phyloP scores from a whole-genome alignment of 805 yeast species.

The Myxozyma sirexii region DNA sequence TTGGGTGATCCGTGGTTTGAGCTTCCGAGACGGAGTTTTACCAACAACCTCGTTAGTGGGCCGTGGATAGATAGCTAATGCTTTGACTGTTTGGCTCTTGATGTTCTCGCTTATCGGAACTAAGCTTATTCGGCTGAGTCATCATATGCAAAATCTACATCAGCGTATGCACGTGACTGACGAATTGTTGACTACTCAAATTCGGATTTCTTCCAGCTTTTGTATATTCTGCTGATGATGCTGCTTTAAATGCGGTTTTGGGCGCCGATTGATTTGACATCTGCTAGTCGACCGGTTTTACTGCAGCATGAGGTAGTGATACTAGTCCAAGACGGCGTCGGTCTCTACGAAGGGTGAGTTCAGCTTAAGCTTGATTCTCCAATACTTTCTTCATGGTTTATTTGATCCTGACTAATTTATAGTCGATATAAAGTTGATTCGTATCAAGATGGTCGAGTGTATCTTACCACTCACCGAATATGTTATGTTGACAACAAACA shows the following conservation, averaged over 20 bases:
- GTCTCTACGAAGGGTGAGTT: conserved; percentile 67
- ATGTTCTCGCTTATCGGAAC: no score
- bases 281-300: conserved; percentile 42
- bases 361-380: background rate
- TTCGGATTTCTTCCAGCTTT: background rate
- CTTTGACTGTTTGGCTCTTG: no score
- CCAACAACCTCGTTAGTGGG: no score
- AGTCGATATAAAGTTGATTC: conserved; percentile 61
- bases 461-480: conserved; percentile 72
- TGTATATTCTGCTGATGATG: background rate
- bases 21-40: no score
- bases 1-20: no score
- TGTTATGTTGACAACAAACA: conserved; percentile 65
- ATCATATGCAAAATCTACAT: no score
- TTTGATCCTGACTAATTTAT: background rate
- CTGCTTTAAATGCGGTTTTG: conserved; percentile 33
- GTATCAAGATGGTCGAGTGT: conserved; percentile 75
- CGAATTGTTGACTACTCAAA: background rate
- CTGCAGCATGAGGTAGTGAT: conserved; percentile 53
- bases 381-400: background rate
- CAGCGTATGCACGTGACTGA: no score
- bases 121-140: no score
- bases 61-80: no score
- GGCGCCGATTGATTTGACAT: conserved; percentile 41
- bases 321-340: conserved; percentile 58